Base-by-base conservation (phyloP, 164 flowering plant species). In the Chimonanthus salicifolius region DNA sequence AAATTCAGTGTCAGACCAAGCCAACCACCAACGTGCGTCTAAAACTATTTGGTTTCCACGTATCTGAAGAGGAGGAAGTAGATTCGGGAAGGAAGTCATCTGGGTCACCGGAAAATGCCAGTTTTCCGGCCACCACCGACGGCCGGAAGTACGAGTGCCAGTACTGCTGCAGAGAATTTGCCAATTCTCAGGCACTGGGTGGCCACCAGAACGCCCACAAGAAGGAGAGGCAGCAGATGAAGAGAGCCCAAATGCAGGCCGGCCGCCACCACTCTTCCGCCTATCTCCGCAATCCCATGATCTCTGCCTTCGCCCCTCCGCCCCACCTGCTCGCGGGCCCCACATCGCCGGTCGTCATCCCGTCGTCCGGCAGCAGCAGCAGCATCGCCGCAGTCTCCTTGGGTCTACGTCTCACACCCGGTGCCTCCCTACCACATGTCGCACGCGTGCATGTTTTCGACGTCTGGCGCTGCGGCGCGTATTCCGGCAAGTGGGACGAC, bases 201-300 rank as follows among this genome's bases (percentile, higher is more conserved):
- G 98, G 98, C 67, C 98, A 94, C 77, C 98, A 94, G 76, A 94
- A 94, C 86, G 98, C 97, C 9, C 97, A 94, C 83, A 94, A 94
- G 78, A 94, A 94, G 74, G 98, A 92, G 75, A 62, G 98, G 1
- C 98, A 94, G 78, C 97, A 92, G 77, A 84, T 90, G 50, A 94
- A 92, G 79, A 86, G 97, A 0, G 97, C 93, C 0, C 97, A 90
- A 74, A 72, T 89, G 80, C 91, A 88, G 67, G 94, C 94, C 45
- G 75, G 75, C 7, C 79, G 97, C 20, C 86, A 82, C 84, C 84
- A 89, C 7, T 88, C 86, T 66, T 88, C 86, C 64, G 84, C 86
- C 11, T 83, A 80, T 83, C 76, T 77, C 50, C 74, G 89, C 5
- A 90, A 83, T 77, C 93, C 92, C 9, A 86, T 86, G 72, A 76